phyloP scores from a whole-genome alignment of 1,284 basidiomycete genomes.

The Ustilago hordei region DNA sequence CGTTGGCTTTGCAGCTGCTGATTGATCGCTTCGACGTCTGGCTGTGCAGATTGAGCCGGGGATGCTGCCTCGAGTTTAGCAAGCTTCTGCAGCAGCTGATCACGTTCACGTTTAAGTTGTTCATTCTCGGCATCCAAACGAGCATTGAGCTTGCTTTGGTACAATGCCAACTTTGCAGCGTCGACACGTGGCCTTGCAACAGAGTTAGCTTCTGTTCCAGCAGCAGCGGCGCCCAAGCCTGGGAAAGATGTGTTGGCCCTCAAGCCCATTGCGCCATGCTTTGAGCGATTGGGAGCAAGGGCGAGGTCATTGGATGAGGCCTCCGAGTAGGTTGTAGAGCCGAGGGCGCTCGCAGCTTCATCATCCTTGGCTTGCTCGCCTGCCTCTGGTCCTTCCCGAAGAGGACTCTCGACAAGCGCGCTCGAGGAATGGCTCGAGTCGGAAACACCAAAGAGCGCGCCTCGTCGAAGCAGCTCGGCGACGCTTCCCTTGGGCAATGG shows the following conservation, averaged over 20 bases:
- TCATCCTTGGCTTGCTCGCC: conserved; percentile 26
- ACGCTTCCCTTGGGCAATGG: conserved; percentile 47
- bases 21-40: conserved; percentile 8
- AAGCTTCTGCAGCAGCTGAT: conserved; percentile 33
- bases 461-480: conserved; percentile 42
- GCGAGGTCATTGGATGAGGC: conserved; percentile 49
- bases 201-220: conserved; percentile 50
- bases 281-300: conserved; percentile 36
- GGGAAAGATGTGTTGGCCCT: conserved; percentile 53
- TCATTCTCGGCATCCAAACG: conserved; percentile 54
- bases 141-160: conserved; percentile 53
- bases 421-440: conserved; percentile 35
- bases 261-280: conserved; percentile 41
- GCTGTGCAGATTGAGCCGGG: neutral
- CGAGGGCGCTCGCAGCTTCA: conserved; percentile 36
- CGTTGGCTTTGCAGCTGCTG: conserved; percentile 31
- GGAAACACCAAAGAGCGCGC: conserved; percentile 41
- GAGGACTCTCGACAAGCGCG: conserved; percentile 24
- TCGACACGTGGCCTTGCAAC: conserved; percentile 43
- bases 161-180: conserved; percentile 44
- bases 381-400: conserved; percentile 17
- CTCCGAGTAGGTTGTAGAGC: conserved; percentile 35
- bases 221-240: conserved; percentile 46
- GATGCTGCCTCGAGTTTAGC: conserved; percentile 22
- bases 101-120: conserved; percentile 47